Evolutionary conservation across 2,329 filamentous ascomycete genomes (phyloP), one percentile per base, ranked within the genome.

Genomic region (Pseudocercospora fuligena): DNA sequence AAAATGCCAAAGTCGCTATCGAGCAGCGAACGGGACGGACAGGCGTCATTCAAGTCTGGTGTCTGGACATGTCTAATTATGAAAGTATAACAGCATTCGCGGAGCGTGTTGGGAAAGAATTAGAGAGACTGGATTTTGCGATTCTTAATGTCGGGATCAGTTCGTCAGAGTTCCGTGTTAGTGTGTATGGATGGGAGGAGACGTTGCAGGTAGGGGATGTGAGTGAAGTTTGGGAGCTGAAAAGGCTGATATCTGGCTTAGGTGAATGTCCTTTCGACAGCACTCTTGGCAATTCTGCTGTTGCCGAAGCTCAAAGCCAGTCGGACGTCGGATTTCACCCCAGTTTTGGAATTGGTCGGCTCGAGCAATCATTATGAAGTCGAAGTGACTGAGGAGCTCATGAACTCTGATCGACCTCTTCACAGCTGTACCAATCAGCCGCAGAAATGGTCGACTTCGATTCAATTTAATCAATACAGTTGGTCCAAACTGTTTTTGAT

Each of bases 41-140:
- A 23, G 69, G 73, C 27, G 75, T 80, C 3, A 71, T 83, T 43
- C 77, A 83, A 66, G 82, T 84, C 12, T 84, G 83, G 82, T 73
- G 74, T 2, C 73, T 85, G 2, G 82, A 85, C 70, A 76, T 84
- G 40, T 63, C 69, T 5, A 77, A 72, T 19, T 83, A 80, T 61
- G 72, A 74, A 1, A 80, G 75, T 25, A 78, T 83, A 2, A 75
- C 73, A 33, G 70, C 66, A 2, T 81, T 81, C 61, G 77, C 75
- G 0, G 68, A 76, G 31, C 69, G 73, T 11, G 77, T 72, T n/a
- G 25, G 68, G 2, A 67, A 63, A 33, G 66, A 71, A 31, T 66
- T 80, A 3, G 43, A 73, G 11, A 64, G 76, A 12, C 47, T 82
- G 2, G 80, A 82, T 68, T 73, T 77, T 8, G 75, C 76, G 0